phyloP scores from a whole-genome alignment of 2,329 filamentous ascomycete species.

The Orbilia quercus region DNA sequence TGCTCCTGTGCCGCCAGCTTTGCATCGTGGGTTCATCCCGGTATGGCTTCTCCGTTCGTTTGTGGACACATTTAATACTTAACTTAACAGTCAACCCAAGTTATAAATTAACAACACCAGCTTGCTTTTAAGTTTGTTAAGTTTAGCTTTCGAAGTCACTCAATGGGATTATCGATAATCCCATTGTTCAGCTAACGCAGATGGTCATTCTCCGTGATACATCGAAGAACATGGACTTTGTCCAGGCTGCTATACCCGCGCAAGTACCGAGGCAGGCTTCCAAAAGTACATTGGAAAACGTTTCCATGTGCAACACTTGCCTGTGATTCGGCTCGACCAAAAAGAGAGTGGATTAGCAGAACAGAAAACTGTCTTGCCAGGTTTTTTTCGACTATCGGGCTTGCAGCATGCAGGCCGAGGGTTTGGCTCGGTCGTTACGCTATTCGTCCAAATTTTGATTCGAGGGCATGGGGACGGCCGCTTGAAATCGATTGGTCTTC shows the following conservation, averaged over 20 bases:
- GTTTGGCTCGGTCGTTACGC: conserved; percentile 19
- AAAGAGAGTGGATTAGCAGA: conserved; percentile 34
- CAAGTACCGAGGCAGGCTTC: conserved; percentile 48
- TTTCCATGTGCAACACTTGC: conserved; percentile 51
- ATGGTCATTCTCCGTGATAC: conserved; percentile 44
- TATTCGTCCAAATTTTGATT: conserved; percentile 18
- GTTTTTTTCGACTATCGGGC: conserved; percentile 22
- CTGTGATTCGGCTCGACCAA: conserved; percentile 19
- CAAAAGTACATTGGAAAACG: conserved; percentile 26
- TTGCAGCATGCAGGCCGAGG: conserved; percentile 18
- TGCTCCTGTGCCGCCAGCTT: conserved; percentile 28
- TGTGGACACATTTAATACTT: background rate
- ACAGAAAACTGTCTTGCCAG: conserved; percentile 20
- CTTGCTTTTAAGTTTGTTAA: too few species aligned
- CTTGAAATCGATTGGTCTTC: conserved; percentile 33
- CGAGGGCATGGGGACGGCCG: conserved; percentile 21
- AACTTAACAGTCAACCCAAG: too few species aligned
- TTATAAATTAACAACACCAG: too few species aligned
- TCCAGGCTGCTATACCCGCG: conserved; percentile 2
- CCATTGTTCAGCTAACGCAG: conserved; percentile 17
- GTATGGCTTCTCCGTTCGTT: background rate
- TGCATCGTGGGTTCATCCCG: conserved; percentile 6
- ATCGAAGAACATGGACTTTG: conserved; percentile 20
- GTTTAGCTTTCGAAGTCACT: too few species aligned
- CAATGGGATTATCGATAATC: conserved; percentile 31